A percentile compares a stretch with the other conserved stretches of the same genome.
phyloP scores from a whole-genome alignment of 805 yeast genomes.

The Metschnikowia drakensbergensis region DNA sequence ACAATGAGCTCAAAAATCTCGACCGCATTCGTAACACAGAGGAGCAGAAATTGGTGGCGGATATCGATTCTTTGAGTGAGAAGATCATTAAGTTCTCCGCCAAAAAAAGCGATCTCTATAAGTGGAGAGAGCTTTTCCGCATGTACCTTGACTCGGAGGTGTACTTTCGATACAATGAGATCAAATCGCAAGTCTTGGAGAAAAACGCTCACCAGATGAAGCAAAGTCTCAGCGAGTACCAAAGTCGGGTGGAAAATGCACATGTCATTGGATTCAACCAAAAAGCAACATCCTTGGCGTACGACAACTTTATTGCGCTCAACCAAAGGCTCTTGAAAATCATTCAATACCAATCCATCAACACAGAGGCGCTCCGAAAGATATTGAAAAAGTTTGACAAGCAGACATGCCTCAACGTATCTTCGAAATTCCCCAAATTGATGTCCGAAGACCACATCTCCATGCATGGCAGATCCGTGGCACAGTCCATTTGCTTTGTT shows the following conservation, averaged over 20 bases:
- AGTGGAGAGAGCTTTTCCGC: slow-evolving; percentile 68
- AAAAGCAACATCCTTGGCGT: slow-evolving; percentile 43
- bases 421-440: slow-evolving; percentile 44
- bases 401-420: slow-evolving; percentile 54
- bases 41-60: slow-evolving; percentile 39
- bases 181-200: slow-evolving; percentile 38
- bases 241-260: slow-evolving; percentile 35
- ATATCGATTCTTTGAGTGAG: slow-evolving; percentile 42
- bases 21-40: slow-evolving; percentile 41
- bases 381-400: slow-evolving; percentile 75
- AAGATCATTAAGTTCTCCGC: slow-evolving; percentile 22
- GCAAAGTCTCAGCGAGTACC: slow-evolving; percentile 40
- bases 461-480: slow-evolving; percentile 46
- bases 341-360: slow-evolving; percentile 57
- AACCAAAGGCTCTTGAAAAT: slow-evolving; percentile 55
- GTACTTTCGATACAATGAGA: slow-evolving; percentile 52
- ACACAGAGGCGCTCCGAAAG: slow-evolving; percentile 60
- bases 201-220: slow-evolving; percentile 45
- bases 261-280: slow-evolving; percentile 43
- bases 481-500: slow-evolving; percentile 51
- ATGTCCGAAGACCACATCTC: slow-evolving; percentile 40
- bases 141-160: slow-evolving; percentile 64
- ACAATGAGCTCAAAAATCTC: slow-evolving; percentile 49
- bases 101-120: slow-evolving; percentile 52
- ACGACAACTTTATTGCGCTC: slow-evolving; percentile 47